These are phyloP conservation scores for Imleria badia DNA, from an alignment of 768 basidiomycete genomes.

Conservation along the genomic window DNA sequence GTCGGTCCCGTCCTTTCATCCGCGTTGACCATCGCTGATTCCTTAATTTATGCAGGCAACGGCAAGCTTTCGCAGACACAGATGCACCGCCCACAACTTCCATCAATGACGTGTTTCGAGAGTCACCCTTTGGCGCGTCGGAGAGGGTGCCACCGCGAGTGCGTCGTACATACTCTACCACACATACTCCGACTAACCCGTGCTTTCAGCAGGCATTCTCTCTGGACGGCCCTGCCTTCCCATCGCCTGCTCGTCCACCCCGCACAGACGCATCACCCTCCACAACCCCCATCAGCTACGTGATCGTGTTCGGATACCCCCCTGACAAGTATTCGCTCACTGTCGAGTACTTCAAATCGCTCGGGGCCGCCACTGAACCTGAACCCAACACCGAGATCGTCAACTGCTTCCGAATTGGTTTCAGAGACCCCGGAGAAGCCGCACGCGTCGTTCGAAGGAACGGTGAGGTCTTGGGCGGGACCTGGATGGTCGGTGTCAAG, in stretches of 20 bases:
- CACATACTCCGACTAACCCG: not conserved
- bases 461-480: constrained; percentile 72
- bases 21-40: constrained; percentile 3
- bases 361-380: constrained; percentile 70
- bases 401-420: constrained; percentile 85
- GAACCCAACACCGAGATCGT: constrained; percentile 65
- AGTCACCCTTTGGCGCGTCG: constrained; percentile 36
- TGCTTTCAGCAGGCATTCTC: constrained; percentile 18
- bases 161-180: not conserved
- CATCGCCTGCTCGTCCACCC: constrained; percentile 13
- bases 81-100: constrained; percentile 80
- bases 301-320: constrained; percentile 90
- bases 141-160: constrained; percentile 24
- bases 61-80: constrained; percentile 66
- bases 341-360: constrained; percentile 69
- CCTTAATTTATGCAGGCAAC: constrained; percentile 40
- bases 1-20: constrained; percentile 11
- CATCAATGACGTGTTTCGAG: constrained; percentile 71
- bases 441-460: constrained; percentile 78
- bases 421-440: constrained; percentile 67
- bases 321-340: constrained; percentile 71
- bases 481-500: constrained; percentile 84
- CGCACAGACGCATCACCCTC: constrained; percentile 29
- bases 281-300: constrained; percentile 49
- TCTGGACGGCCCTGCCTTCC: constrained; percentile 17